phyloP scores from a whole-genome alignment of 345 rosid genomes.

The Aquilaria yunnanensis region DNA sequence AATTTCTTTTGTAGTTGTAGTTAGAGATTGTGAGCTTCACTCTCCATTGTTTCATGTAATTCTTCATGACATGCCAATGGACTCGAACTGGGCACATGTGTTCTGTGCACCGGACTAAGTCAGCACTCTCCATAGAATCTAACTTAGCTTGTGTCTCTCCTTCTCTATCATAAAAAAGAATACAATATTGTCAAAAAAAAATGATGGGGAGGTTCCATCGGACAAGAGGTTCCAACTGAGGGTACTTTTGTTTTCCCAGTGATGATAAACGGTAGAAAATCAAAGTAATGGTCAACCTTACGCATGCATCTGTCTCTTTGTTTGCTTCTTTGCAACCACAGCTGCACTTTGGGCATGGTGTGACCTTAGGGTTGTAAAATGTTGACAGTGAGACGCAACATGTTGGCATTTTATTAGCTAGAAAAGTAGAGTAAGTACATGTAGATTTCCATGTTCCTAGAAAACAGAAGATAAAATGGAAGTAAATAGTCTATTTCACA shows the following conservation, averaged over 20 bases:
- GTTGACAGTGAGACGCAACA: conserved; percentile 55
- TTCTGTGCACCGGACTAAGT: conserved; percentile 51
- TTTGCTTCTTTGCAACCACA: neutral
- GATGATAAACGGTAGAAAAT: neutral
- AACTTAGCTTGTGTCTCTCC: conserved; percentile 19
- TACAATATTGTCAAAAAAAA: neutral
- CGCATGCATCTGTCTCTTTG: neutral
- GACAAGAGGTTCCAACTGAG: neutral
- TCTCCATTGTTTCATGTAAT: conserved; percentile 63
- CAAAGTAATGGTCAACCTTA: neutral
- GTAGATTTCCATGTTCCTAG: conserved; percentile 56
- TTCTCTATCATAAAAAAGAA: neutral
- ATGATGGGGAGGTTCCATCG: neutral
- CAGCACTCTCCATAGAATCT: conserved; percentile 27
- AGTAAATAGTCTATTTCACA: neutral
- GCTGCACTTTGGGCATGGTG: conserved; percentile 36
- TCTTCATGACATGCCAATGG: conserved; percentile 68
- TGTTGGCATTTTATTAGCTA: conserved; percentile 34
- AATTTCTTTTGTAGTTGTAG: conserved; percentile 58
- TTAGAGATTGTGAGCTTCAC: conserved; percentile 63
- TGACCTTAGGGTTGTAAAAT: conserved; percentile 38
- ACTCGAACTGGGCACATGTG: conserved; percentile 71
- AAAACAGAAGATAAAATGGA: neutral
- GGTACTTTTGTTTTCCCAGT: neutral
- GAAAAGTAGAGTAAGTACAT: conserved; percentile 44